Base-by-base conservation (phyloP, 164 flowering plant genomes). In the Annona squamosa region DNA sequence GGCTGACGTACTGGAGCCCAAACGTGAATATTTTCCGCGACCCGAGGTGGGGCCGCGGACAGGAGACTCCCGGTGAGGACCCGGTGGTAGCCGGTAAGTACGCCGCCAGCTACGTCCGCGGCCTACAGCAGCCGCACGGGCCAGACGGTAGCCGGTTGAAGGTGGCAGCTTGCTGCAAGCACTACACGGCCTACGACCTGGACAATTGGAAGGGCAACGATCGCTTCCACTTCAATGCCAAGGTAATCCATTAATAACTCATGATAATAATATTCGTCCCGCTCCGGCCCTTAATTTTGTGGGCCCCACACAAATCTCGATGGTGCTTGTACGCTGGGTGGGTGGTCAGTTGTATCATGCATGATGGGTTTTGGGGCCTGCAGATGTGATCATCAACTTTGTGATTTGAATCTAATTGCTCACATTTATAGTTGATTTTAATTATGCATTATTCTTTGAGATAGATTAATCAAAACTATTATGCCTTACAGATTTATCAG, bases 21-120 rank as follows among this genome's bases (percentile, higher is more conserved):
- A 94, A 94, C 44, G 96, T 94, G 47, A 94, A 94, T 80, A 83
- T 94, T 42, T 81, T 90, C 16, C 73, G 98, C 37, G 98, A 94
- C 83, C 98, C 98, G 1, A 78, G 98, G 77, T 94, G 98, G 97
- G 98, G 98, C 73, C 90, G 98, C 0, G 97, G 97, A 46, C 98
- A 94, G 85, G 98, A 94, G 80, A 94, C 98, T 47, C 98, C 98
- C 79, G 98, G 98, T 44, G 98, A 94, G 69, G 98, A 94, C 62
- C 98, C 98, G 5, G 64, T 85, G 2, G 37, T 94, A 0, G 92
- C 87, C 67, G 91, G 91, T 61, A 75, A 76, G 26, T 94, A 94
- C 65, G 97, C 96, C 0, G 89, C 90, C 16, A 83, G 86, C 70
- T 94, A 90, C 70, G 97, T 90, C 0, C 75, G 83, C 17, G 98